These are phyloP conservation scores for Geotrichum siamense DNA, from an alignment of 1,139 yeast species.

Conservation along the genomic window DNA sequence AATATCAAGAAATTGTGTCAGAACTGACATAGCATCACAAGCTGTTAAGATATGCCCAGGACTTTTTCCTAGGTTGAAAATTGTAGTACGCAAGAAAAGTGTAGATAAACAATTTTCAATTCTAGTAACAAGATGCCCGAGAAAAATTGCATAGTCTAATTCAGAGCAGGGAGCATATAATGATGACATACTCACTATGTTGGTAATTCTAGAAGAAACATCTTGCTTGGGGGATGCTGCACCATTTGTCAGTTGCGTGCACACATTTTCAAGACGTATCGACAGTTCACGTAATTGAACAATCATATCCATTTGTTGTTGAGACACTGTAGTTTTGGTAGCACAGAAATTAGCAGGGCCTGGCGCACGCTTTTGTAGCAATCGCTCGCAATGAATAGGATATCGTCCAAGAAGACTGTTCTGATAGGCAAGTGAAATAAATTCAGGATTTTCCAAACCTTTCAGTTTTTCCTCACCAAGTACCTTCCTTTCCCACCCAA, in stretches of 20 bases:
- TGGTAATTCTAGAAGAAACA: neutral
- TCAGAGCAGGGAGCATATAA: constrained; percentile 22
- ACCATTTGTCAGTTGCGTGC: constrained; percentile 6
- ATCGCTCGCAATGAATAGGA: constrained; percentile 12
- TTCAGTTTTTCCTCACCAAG: constrained; percentile 85
- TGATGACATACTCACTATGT: constrained; percentile 3
- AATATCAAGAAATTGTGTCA: neutral
- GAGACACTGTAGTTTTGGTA: constrained; percentile 2
- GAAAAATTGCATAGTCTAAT: constrained; percentile 40
- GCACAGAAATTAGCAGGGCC: neutral
- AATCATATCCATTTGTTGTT: constrained; percentile 8
- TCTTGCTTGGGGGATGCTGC: neutral
- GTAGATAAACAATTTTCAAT: constrained; percentile 43
- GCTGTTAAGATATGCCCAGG: neutral
- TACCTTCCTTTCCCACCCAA: constrained; percentile 60
- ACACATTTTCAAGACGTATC: constrained; percentile 9
- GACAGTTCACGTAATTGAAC: constrained; percentile 8
- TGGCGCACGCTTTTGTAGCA: constrained; percentile 8
- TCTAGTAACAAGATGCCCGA: constrained; percentile 58
- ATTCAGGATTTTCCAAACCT: constrained; percentile 91
- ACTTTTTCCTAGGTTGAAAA: constrained; percentile 3
- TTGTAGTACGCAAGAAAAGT: constrained; percentile 19
- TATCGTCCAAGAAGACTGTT: constrained; percentile 25
- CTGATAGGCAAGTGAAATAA: constrained; percentile 73
- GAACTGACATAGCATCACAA: neutral